These are phyloP conservation scores for Fusarium sp. DNA, from an alignment of 2,329 filamentous ascomycete species.

Conservation along the genomic window DNA sequence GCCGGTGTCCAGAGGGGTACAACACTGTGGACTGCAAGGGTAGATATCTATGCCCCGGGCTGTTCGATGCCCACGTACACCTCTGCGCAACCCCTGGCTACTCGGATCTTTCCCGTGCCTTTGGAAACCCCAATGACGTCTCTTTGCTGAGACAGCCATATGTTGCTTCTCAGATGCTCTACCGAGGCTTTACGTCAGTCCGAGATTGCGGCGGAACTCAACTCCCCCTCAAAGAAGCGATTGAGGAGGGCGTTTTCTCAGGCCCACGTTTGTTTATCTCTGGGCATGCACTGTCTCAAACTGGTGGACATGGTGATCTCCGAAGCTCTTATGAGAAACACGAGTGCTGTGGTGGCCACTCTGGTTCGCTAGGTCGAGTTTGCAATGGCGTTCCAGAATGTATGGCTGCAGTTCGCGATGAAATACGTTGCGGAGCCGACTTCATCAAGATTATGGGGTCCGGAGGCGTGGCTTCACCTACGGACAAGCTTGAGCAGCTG, in stretches of 20 bases:
- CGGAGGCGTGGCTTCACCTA: neutral
- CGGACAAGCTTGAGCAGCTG: constrained; percentile 1
- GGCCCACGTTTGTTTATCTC: constrained; percentile 70
- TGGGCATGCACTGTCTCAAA: constrained; percentile 68
- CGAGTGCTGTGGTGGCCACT: constrained; percentile 62
- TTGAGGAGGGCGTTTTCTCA: constrained; percentile 65
- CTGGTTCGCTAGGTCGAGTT: constrained; percentile 53
- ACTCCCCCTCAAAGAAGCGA: constrained; percentile 67
- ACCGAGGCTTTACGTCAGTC: neutral
- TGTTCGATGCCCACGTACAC: constrained; percentile 54
- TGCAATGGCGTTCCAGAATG: constrained; percentile 1
- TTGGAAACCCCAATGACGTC: constrained; percentile 53
- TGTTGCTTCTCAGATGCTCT: constrained; percentile 5
- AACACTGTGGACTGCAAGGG: neutral
- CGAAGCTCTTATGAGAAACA: constrained; percentile 56
- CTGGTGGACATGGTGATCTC: constrained; percentile 70
- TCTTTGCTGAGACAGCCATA: constrained; percentile 61
- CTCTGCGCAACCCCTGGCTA: constrained; percentile 51
- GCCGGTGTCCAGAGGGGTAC: neutral
- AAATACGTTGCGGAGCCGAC: neutral
- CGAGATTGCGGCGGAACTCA: constrained; percentile 53
- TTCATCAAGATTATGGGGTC: constrained; percentile 14
- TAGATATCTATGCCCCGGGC: constrained; percentile 49
- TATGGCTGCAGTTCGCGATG: constrained; percentile 1
- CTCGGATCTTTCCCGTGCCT: constrained; percentile 45